Percentiles rank a stretch among this genome's conserved stretches.
Evolutionary conservation across 2,329 filamentous ascomycete genomes (phyloP).

Genomic region (Clonostachys rhizophaga): DNA sequence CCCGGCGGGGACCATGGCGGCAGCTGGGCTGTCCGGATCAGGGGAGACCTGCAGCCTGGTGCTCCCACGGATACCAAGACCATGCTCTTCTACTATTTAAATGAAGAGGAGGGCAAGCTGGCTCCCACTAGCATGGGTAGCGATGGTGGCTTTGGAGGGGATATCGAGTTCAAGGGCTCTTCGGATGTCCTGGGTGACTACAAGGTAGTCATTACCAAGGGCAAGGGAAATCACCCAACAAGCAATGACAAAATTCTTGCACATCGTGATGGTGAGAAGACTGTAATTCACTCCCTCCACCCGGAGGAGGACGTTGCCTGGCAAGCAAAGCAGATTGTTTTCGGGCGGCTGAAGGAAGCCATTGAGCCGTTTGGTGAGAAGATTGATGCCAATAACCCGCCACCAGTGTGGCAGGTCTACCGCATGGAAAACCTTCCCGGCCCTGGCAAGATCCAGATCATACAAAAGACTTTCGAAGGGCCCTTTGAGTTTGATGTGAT

Average conservation of each 20-base stretch:
- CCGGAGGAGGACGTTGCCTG: conserved; percentile 68
- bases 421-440: conserved; percentile 67
- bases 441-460: conserved; percentile 74
- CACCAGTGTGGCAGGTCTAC: conserved; percentile 82
- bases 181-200: conserved; percentile 74
- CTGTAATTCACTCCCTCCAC: conserved; percentile 68
- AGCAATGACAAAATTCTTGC: conserved; percentile 62
- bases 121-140: conserved; percentile 52
- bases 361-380: conserved; percentile 44
- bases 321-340: conserved; percentile 69
- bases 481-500: conserved; percentile 90
- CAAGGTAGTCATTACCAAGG: conserved; percentile 70
- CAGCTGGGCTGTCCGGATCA: conserved; percentile 87
- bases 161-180: conserved; percentile 67
- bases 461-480: conserved; percentile 90
- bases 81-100: conserved; percentile 74
- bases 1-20: conserved; percentile 82
- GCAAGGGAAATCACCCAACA: conserved; percentile 56
- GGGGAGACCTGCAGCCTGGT: conserved; percentile 71
- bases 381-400: conserved; percentile 59
- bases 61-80: conserved; percentile 65
- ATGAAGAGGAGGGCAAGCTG: conserved; percentile 69
- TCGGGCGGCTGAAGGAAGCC: conserved; percentile 46
- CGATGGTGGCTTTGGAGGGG: conserved; percentile 41
- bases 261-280: conserved; percentile 69